Conservation (phyloP, 495 filamentous ascomycete genomes). For the Trichoderma asperelloides region DNA sequence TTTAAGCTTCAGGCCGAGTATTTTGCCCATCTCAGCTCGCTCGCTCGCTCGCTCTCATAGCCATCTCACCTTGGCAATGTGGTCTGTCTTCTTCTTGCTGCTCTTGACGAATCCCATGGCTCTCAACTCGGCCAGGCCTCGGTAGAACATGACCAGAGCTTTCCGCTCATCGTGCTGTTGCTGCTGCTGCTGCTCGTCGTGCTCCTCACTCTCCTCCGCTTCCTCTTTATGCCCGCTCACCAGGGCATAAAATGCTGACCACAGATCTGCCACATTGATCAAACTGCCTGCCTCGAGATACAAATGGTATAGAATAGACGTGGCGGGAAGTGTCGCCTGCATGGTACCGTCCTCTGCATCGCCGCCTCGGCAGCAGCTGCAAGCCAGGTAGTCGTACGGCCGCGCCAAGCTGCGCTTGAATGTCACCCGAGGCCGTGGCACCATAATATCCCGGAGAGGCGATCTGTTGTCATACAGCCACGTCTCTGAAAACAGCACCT, state of each 20-base stretch:
- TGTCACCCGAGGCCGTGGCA: constrained; percentile 66
- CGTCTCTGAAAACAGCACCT: constrained; percentile 59
- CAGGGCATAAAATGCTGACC: constrained; percentile 76
- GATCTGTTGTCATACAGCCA: constrained; percentile 76
- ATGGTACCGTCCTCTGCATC: constrained; percentile 38
- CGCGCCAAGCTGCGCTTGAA: constrained; percentile 71
- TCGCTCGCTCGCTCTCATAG: constrained; percentile 16
- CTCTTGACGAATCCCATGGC: constrained; percentile 78
- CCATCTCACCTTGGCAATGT: constrained; percentile 68
- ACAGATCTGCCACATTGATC: constrained; percentile 83
- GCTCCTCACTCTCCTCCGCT: constrained; percentile 1
- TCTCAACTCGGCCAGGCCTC: constrained; percentile 72
- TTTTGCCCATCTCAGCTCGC: no score
- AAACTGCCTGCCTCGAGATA: constrained; percentile 83
- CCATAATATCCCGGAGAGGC: constrained; percentile 74
- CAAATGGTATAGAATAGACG: constrained; percentile 78
- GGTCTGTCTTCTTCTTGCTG: constrained; percentile 85
- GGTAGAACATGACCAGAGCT: constrained; percentile 68
- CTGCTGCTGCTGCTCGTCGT: constrained; percentile 21
- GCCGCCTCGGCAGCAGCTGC: constrained; percentile 49
- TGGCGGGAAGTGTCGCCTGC: constrained; percentile 61
- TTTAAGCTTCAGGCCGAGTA: not conserved
- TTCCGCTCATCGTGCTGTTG: constrained; percentile 33
- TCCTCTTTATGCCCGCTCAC: constrained; percentile 52
- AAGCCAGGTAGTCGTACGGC: constrained; percentile 82